Percentiles rank a stretch among this genome's conserved stretches.
Evolutionary conservation across 257 asterid genomes (phyloP).

Genomic region (Penstemon barbatus): DNA sequence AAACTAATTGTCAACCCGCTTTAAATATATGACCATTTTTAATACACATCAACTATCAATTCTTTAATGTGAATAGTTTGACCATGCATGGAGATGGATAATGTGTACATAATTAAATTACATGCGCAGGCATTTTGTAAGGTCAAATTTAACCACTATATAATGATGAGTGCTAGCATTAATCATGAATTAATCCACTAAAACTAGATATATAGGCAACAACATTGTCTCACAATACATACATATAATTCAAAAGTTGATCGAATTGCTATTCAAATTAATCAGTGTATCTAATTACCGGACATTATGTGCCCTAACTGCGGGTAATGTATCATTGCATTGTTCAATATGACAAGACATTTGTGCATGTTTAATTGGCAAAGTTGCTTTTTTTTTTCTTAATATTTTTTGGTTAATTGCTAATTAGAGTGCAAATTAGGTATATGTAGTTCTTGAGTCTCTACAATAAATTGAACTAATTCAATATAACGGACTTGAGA

Average conservation of each 20-base stretch:
- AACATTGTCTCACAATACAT: slow-evolving; percentile 18
- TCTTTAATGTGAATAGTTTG: too few species aligned
- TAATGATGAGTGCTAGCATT: slow-evolving; percentile 26
- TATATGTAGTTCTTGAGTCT: background rate
- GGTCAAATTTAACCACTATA: slow-evolving; percentile 42
- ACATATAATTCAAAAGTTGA: background rate
- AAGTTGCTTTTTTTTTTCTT: background rate
- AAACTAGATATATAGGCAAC: slow-evolving; percentile 5
- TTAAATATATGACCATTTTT: too few species aligned
- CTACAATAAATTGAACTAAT: background rate
- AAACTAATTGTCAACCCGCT: background rate
- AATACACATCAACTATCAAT: too few species aligned
- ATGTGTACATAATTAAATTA: background rate
- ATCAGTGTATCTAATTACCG: slow-evolving; percentile 14
- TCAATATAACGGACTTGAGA: background rate
- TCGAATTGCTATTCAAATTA: background rate
- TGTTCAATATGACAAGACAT: background rate
- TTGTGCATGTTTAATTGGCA: background rate
- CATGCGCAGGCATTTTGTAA: slow-evolving; percentile 28
- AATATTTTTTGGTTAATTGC: background rate
- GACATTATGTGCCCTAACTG: slow-evolving; percentile 35
- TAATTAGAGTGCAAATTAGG: background rate
- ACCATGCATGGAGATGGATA: background rate
- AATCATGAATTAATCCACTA: slow-evolving; percentile 27
- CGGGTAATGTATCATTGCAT: slow-evolving; percentile 20